Percentiles rank a stretch among this genome's conserved stretches.
Evolutionary conservation across 148 eudicot genomes (phyloP).

Genomic region (Euryodendron excelsum): DNA sequence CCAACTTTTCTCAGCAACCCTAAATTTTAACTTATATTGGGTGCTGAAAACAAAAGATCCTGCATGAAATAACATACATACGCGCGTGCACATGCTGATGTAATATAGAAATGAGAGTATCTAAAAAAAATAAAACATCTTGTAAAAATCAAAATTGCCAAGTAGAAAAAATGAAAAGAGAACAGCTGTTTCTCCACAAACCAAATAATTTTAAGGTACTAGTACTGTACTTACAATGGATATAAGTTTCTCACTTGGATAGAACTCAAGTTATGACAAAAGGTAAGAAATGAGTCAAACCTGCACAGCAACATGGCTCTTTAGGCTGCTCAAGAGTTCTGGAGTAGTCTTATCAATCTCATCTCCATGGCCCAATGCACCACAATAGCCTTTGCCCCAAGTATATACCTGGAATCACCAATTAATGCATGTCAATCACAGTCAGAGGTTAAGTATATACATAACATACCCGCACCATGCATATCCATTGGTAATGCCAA

Average conservation of each 20-base stretch:
- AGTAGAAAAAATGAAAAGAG: neutral
- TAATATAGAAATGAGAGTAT: neutral
- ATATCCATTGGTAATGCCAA: neutral
- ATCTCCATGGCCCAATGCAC: constrained; percentile 93
- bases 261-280: neutral
- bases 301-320: constrained; percentile 80
- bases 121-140: neutral
- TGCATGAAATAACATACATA: no score
- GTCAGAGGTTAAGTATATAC: neutral
- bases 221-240: neutral
- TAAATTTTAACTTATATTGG: no score
- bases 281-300: constrained; percentile 26
- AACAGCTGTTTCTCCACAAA: neutral
- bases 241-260: neutral
- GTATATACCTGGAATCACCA: constrained; percentile 72
- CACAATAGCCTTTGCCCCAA: constrained; percentile 99
- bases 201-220: neutral
- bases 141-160: neutral
- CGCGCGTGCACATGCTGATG: neutral
- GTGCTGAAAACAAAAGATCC: no score
- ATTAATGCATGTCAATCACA: neutral
- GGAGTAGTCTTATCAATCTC: constrained; percentile 93
- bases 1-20: no score
- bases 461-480: no score
- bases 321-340: constrained; percentile 46